Evolutionary conservation across 148 eudicot species (phyloP), one percentile per base, ranked within the genome.

Genomic region (Vaccinium vitisidaea): DNA sequence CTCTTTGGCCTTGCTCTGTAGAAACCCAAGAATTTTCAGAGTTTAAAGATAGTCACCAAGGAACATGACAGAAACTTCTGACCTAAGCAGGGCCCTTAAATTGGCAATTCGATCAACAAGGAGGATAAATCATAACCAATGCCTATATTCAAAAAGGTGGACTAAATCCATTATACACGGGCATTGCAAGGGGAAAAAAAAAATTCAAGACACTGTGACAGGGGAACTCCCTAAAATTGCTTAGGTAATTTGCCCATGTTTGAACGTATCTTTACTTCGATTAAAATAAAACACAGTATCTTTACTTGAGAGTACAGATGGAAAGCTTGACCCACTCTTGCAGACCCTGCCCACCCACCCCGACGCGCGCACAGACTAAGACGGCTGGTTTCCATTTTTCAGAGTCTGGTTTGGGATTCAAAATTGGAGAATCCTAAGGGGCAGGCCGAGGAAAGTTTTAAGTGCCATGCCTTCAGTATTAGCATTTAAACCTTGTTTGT

Each of bases 1-100:
- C 87, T 97, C 99, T 85, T 94, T 94, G 25, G 99, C 99, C 90
- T 97, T 97, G 81, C 94, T 90, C 99, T 96, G 88, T 80, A 88
- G 71, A 84, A 84, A 84, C 74, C 71, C 36, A 58, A 65, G 14
- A 18, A 75, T 53, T 75, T 15, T 39, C 46, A 18, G 80, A 23
- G 27, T 86, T 39, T 15, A 65, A 53, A 79, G 59, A 76, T 75
- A 52, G 69, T 8, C 13, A 55, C 48, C 1, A 53, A 16, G 27
- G 25, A 75, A 15, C 11, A 7, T 7, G 79, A 25, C 23, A 46
- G 5, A 32, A 67, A 79, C 73, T 3, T 63, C 50, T 65, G 48
- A 85, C 48, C n/a, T 27, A 81, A 25, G 79, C 79, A 70, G 36
- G 74, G 36, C 73, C 46, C 52, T 50, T 75, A 21, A 43, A 23